A percentile compares a stretch with the other conserved stretches of the same genome.
These are phyloP conservation scores for Colletotrichum falcatum DNA, from an alignment of 2,329 filamentous ascomycete species.

Conservation along the genomic window DNA sequence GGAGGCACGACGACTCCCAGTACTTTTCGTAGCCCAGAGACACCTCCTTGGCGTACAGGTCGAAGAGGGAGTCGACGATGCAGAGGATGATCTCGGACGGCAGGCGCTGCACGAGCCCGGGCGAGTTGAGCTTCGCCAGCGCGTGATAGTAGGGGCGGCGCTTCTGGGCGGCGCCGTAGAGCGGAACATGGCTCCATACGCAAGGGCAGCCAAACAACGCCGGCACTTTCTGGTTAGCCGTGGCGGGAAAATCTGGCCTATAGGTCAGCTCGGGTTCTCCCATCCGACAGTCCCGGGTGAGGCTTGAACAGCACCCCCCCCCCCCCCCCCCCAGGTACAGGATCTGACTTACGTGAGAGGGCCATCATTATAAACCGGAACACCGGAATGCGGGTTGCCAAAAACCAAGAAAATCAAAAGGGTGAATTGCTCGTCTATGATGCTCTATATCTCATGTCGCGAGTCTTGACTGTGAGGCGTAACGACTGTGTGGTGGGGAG, in stretches of 20 bases:
- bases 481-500: slow-evolving; percentile 14
- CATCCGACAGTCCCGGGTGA: neutral
- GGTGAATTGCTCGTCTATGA: neutral
- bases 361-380: neutral
- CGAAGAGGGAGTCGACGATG: slow-evolving; percentile 36
- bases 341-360: slow-evolving; percentile 13
- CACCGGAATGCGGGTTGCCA: neutral
- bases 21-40: slow-evolving; percentile 37
- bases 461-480: neutral
- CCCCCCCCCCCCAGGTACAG: neutral
- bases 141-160: slow-evolving; percentile 22
- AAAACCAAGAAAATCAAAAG: neutral
- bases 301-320: neutral
- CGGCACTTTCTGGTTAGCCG: slow-evolving; percentile 27
- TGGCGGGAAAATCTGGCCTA: slow-evolving; percentile 5
- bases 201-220: slow-evolving; percentile 34
- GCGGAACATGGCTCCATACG: slow-evolving; percentile 37
- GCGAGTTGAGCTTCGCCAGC: slow-evolving; percentile 6
- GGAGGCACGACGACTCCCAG: slow-evolving; percentile 38
- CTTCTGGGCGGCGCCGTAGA: slow-evolving; percentile 29
- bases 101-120: slow-evolving; percentile 23
- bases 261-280: neutral
- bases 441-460: neutral
- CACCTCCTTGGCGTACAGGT: slow-evolving; percentile 27
- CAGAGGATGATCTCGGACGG: slow-evolving; percentile 37